Evolutionary conservation across 225 moss, liverwort and hornwort genomes (phyloP).

Genomic region (Bryoerythrophyllum caledonicum): DNA sequence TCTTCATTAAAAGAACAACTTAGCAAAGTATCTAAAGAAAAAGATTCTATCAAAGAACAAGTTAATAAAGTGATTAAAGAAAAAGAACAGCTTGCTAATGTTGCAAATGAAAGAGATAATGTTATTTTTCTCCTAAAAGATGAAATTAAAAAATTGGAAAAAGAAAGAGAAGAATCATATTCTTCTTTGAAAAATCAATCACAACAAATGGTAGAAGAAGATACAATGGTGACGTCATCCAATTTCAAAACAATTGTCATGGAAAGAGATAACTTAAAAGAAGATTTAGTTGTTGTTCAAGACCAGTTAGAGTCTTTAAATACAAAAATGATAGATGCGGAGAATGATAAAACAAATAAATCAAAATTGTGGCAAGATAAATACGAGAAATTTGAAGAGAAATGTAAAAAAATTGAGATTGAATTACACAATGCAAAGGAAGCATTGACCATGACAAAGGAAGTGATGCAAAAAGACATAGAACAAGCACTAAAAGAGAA

Average conservation of each 20-base stretch:
- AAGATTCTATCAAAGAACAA: slow-evolving; percentile 43
- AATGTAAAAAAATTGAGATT: slow-evolving; percentile 12
- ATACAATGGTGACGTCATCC: fast-evolving
- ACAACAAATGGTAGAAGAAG: neutral
- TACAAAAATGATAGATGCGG: neutral
- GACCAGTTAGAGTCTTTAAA: neutral
- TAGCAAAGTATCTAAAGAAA: slow-evolving; percentile 41
- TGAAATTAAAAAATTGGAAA: slow-evolving; percentile 12
- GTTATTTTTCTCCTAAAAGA: slow-evolving; percentile 27
- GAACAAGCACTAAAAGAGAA: slow-evolving; percentile 6
- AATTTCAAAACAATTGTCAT: neutral
- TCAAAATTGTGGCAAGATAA: slow-evolving; percentile 14
- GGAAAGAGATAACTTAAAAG: neutral
- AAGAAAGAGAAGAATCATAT: neutral
- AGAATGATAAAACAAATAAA: slow-evolving; percentile 7
- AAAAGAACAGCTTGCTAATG: slow-evolving; percentile 29
- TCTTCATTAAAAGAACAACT: slow-evolving; percentile 53
- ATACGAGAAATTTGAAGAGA: neutral
- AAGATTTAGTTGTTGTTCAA: slow-evolving; percentile 2
- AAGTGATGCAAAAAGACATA: slow-evolving; percentile 1
- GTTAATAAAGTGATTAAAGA: slow-evolving; percentile 23
- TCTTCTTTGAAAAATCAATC: neutral
- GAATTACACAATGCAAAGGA: slow-evolving; percentile 21
- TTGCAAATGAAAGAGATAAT: slow-evolving; percentile 36
- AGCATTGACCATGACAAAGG: neutral